Base-by-base conservation (phyloP, 208 protist species). In the Wallacemonas collosoma region DNA sequence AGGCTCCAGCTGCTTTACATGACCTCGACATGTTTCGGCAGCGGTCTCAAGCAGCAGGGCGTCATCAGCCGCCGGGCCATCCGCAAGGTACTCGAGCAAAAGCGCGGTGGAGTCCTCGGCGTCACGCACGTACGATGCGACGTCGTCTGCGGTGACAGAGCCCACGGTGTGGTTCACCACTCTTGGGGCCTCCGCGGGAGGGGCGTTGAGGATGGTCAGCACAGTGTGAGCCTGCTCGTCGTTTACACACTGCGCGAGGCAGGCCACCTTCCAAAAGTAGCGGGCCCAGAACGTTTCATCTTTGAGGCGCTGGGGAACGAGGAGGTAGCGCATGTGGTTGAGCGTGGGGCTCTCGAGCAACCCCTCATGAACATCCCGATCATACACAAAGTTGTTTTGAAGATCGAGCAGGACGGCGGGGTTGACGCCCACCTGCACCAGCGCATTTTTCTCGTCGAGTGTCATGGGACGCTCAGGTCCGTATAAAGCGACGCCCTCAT, bases 211-310 rank as follows among this genome's bases (percentile, higher is more conserved):
- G 47, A 86, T 75, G 3, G 80, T 85, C 15, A 93, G 79, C 50
- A 95, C 61, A 7, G 82, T 71, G 2, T 75, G 69, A 43, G 88
- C 86, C 73, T 93, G 86, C 14, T 80, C 78, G 44, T 85, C 80
- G 50, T 77, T 91, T 40, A 76, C 80, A 57, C 91, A 95, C 43
- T 71, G 47, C 26, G 70, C 75, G 5, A 93, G 70, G 67, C 85
- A 93, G n/a, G 85, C 75, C 9, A 89, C 79, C 75, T 93, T 92
- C 89, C 88, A 95, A 63, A 95, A 93, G 71, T 90, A 95, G 71
- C 91, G 89, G 14, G 79, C 79, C 89, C 91, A 95, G 75, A 95
- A 95, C 15, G 67, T 77, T 44, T 87, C 79, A 35, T 95, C 91
- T 54, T 80, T 79, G n/a, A 95, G 80, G 41, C 71, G 73, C 1